These are phyloP conservation scores for Rosa rugosa DNA, from an alignment of 306 rosid genomes.

Conservation along the genomic window DNA sequence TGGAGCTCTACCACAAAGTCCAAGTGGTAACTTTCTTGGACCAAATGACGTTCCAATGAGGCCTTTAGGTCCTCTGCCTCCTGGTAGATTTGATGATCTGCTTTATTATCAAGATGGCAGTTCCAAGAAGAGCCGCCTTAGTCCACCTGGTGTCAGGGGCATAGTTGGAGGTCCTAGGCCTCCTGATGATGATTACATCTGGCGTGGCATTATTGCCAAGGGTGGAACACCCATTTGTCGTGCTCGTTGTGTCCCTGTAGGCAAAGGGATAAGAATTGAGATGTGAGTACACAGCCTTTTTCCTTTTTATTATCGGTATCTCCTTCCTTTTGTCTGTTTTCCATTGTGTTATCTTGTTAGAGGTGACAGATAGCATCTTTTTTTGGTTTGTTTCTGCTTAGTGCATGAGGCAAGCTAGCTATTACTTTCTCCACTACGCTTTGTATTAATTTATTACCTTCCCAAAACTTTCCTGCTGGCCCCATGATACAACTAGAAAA, in stretches of 20 bases:
- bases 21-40: constrained; percentile 54
- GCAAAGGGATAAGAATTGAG: constrained; percentile 76
- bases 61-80: constrained; percentile 75
- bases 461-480: neutral
- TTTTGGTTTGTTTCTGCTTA: neutral
- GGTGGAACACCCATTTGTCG: constrained; percentile 98
- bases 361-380: neutral
- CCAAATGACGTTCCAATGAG: constrained; percentile 59
- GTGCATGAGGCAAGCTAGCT: neutral
- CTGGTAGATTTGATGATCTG: constrained; percentile 61
- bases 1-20: constrained; percentile 51
- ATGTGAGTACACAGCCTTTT: constrained; percentile 67
- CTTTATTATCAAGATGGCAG: constrained; percentile 67
- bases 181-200: constrained; percentile 67
- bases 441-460: neutral
- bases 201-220: constrained; percentile 96
- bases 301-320: neutral
- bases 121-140: constrained; percentile 59
- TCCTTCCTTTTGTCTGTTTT: neutral
- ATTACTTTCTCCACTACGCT: neutral
- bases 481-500: neutral
- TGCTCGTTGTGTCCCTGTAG: constrained; percentile 90
- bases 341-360: constrained; percentile 8
- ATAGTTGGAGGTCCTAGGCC: constrained; percentile 43
- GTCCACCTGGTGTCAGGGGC: constrained; percentile 56